Conservation (phyloP, 78 protist species). For the Isochrysis galbana region DNA sequence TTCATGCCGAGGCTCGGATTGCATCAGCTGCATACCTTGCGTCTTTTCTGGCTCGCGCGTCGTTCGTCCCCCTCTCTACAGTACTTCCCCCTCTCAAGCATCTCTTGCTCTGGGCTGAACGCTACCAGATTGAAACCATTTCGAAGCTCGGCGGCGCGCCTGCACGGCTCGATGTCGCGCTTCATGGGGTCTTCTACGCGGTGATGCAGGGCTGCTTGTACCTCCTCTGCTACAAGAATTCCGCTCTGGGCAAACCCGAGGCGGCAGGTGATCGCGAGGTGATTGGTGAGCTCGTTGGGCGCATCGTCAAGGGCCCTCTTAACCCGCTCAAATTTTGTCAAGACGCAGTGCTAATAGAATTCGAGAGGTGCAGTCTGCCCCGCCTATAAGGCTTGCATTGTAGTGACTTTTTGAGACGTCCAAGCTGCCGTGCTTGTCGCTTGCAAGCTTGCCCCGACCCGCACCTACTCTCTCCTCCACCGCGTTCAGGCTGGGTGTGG, state of each 20-base stretch:
- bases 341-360: not conserved
- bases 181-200: conserved; percentile 9
- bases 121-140: not conserved
- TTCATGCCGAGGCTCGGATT: not conserved
- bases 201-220: not conserved
- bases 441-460: no score
- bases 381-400: no score
- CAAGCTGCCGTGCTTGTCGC: no score
- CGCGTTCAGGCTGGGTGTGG: not conserved
- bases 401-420: no score
- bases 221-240: not conserved
- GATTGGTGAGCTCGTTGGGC: not conserved
- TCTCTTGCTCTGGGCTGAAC: not conserved
- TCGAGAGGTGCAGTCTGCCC: no score
- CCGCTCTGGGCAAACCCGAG: not conserved
- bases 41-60: not conserved
- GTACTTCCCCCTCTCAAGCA: not conserved
- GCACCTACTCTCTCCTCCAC: no score
- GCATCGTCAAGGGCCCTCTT: not conserved
- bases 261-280: not conserved
- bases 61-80: not conserved
- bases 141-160: not conserved
- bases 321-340: conserved; percentile 10
- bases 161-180: not conserved
- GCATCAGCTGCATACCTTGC: not conserved